Percentiles rank a stretch among this genome's conserved stretches.
phyloP scores from a whole-genome alignment of 345 rosid genomes.

The Pistacia vera region DNA sequence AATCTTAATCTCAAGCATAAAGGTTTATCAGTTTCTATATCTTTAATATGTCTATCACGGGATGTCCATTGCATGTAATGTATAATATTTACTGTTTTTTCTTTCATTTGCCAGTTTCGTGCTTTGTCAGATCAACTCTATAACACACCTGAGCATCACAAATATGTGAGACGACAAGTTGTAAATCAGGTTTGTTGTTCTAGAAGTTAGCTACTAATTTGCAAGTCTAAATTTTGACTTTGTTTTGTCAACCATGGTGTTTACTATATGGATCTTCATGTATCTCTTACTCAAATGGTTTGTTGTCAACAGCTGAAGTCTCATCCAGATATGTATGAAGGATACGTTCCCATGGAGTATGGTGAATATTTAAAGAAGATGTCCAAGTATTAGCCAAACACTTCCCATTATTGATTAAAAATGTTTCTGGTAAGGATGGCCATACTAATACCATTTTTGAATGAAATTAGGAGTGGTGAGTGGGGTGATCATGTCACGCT shows the following conservation, averaged over 20 bases:
- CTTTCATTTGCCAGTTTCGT: constrained; percentile 56
- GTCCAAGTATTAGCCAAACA: constrained; percentile 48
- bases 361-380: constrained; percentile 70
- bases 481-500: constrained; percentile 79
- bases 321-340: constrained; percentile 61
- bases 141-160: constrained; percentile 63
- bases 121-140: constrained; percentile 78
- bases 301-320: constrained; percentile 58
- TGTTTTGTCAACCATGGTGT: background rate
- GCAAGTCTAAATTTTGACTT: background rate
- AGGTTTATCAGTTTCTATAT: background rate
- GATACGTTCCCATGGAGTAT: constrained; percentile 86
- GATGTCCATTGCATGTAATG: too few species aligned
- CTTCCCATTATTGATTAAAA: constrained; percentile 11
- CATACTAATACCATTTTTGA: constrained; percentile 17
- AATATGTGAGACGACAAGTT: constrained; percentile 49
- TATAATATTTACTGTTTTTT: background rate
- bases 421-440: constrained; percentile 13
- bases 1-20: background rate
- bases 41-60: background rate
- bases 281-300: constrained; percentile 14
- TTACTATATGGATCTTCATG: constrained; percentile 8
- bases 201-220: background rate
- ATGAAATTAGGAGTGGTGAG: constrained; percentile 61
- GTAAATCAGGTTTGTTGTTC: constrained; percentile 66